Conservation (phyloP, 441 rosid genomes). For the Euphorbia corollata region DNA sequence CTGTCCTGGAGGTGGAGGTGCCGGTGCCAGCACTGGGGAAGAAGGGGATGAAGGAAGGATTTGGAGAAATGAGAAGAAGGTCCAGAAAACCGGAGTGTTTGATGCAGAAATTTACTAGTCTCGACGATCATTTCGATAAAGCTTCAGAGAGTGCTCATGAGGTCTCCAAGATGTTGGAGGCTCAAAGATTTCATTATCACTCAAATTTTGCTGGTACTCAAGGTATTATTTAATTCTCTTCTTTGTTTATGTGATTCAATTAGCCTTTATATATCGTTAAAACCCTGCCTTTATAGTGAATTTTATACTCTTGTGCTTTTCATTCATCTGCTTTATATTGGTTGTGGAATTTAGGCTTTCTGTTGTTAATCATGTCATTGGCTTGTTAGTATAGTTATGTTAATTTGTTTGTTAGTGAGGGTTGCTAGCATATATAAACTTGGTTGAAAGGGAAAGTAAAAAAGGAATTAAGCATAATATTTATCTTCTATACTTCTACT, state of each 20-base stretch:
- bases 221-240: background rate
- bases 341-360: background rate
- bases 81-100: constrained; percentile 31
- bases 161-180: constrained; percentile 92
- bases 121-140: constrained; percentile 78
- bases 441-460: no score
- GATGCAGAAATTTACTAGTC: constrained; percentile 44
- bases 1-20: constrained; percentile 21
- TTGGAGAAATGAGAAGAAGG: constrained; percentile 42
- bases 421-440: no score
- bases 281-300: background rate
- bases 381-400: background rate
- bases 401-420: background rate
- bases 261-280: background rate
- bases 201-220: background rate
- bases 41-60: constrained; percentile 23
- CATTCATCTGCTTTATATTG: background rate
- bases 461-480: no score
- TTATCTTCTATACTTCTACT: no score
- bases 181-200: constrained; percentile 20
- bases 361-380: no score
- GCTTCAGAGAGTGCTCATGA: constrained; percentile 90
- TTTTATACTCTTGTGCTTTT: background rate
- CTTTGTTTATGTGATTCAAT: background rate
- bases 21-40: constrained; percentile 14